phyloP scores from a whole-genome alignment of 2,329 filamentous ascomycete genomes.

The Fusarium brevicatenulatum region DNA sequence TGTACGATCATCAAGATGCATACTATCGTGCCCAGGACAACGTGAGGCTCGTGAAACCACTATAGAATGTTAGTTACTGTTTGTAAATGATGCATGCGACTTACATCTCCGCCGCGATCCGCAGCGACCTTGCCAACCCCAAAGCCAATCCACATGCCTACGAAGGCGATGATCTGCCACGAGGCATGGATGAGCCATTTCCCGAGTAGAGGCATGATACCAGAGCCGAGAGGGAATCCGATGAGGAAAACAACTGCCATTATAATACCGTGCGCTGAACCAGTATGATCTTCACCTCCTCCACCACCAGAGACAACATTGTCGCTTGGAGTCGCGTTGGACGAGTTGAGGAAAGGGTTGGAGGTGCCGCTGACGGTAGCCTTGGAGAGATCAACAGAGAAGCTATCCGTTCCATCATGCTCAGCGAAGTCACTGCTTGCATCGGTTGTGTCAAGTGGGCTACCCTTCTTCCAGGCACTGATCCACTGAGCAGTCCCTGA shows the following conservation, averaged over 20 bases:
- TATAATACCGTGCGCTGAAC: not conserved
- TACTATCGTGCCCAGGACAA: not conserved
- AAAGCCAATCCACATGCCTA: not conserved
- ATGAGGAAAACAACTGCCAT: not conserved
- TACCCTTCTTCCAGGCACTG: slow-evolving; percentile 7
- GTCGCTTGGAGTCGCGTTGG: not conserved
- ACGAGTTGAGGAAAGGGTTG: not conserved
- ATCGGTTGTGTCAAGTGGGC: not conserved
- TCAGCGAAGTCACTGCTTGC: not conserved
- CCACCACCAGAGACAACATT: not conserved
- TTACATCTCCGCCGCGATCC: slow-evolving; percentile 1
- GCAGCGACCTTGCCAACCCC: not conserved
- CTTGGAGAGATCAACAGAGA: not conserved
- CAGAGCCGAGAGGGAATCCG: not conserved
- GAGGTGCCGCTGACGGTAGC: not conserved
- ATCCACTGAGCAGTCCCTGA: not conserved
- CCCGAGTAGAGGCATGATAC: not conserved
- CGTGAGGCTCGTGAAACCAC: not conserved
- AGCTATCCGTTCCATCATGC: not conserved
- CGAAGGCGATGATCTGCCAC: not conserved
- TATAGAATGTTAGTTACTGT: not conserved
- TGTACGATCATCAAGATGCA: not conserved
- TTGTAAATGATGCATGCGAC: accelerated
- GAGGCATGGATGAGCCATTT: slow-evolving; percentile 1
- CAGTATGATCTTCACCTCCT: slow-evolving; percentile 2